These are phyloP conservation scores for Xylariaceae sp. DNA, from an alignment of 2,329 filamentous ascomycete species.

Conservation along the genomic window DNA sequence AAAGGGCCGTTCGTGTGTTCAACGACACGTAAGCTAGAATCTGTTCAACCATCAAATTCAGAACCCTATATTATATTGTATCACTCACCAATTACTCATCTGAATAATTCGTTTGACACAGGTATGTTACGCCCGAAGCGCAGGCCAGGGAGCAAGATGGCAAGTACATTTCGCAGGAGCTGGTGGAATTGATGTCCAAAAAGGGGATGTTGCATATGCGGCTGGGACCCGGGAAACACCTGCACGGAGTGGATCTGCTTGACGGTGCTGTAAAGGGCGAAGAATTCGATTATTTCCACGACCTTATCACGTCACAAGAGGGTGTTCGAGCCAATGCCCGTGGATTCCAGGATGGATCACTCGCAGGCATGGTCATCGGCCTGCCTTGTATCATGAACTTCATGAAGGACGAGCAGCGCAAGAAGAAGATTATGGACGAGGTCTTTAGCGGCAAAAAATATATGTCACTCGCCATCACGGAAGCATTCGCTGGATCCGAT, in stretches of 20 bases:
- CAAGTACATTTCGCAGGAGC: constrained; percentile 62
- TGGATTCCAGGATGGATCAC: constrained; percentile 82
- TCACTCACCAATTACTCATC: too few relatives aligned
- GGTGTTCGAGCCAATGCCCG: constrained; percentile 64
- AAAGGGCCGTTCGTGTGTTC: constrained; percentile 68
- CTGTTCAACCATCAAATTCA: too few relatives aligned
- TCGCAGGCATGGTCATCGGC: constrained; percentile 82
- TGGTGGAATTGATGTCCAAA: constrained; percentile 76
- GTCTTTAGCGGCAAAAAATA: constrained; percentile 79
- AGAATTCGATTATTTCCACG: constrained; percentile 86
- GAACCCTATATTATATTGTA: too few relatives aligned
- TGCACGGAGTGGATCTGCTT: constrained; percentile 66
- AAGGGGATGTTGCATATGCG: constrained; percentile 76
- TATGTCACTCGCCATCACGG: constrained; percentile 82
- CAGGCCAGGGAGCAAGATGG: constrained; percentile 71
- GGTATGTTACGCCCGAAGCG: constrained; percentile 71
- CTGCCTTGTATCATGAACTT: constrained; percentile 78
- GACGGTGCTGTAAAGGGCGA: constrained; percentile 68
- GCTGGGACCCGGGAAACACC: constrained; percentile 75
- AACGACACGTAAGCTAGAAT: too few relatives aligned
- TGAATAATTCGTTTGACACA: too few relatives aligned
- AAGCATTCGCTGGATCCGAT: constrained; percentile 82
- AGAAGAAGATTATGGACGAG: constrained; percentile 64
- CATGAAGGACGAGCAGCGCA: constrained; percentile 62
- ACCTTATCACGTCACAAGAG: constrained; percentile 73